Conservation (phyloP, 306 rosid species). For the Dalbergia oliveri region DNA sequence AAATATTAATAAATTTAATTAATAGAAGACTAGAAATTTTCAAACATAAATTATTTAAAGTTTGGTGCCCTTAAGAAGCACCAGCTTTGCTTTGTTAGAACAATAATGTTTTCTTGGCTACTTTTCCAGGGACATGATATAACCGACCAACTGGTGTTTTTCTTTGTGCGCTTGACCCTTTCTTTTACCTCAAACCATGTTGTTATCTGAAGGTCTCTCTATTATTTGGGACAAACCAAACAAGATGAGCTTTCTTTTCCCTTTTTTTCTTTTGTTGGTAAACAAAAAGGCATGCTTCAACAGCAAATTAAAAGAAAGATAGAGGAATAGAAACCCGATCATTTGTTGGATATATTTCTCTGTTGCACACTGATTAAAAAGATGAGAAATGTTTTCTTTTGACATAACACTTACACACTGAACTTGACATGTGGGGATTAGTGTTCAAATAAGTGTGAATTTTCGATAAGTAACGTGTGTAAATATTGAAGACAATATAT, state of each 20-base stretch:
- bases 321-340: neutral
- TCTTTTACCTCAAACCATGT: slow-evolving; percentile 13
- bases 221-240: slow-evolving; percentile 25
- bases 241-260: slow-evolving; percentile 37
- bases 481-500: too few relatives aligned
- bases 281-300: slow-evolving; percentile 43
- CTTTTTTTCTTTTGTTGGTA: neutral
- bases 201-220: slow-evolving; percentile 17
- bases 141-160: slow-evolving; percentile 16
- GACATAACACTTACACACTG: too few relatives aligned
- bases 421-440: too few relatives aligned
- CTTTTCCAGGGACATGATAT: slow-evolving; percentile 3
- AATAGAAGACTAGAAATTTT: too few relatives aligned
- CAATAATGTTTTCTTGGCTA: slow-evolving; percentile 30
- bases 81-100: neutral
- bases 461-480: too few relatives aligned
- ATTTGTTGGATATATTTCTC: slow-evolving; percentile 26
- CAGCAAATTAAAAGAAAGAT: slow-evolving; percentile 1
- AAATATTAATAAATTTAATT: too few relatives aligned
- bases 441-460: too few relatives aligned
- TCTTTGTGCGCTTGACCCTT: slow-evolving; percentile 4
- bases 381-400: too few relatives aligned
- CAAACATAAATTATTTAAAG: too few relatives aligned
- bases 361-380: too few relatives aligned
- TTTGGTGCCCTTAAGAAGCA: neutral